Conservation (phyloP, 306 rosid species). For the Dalbergia cochinchinensis region DNA sequence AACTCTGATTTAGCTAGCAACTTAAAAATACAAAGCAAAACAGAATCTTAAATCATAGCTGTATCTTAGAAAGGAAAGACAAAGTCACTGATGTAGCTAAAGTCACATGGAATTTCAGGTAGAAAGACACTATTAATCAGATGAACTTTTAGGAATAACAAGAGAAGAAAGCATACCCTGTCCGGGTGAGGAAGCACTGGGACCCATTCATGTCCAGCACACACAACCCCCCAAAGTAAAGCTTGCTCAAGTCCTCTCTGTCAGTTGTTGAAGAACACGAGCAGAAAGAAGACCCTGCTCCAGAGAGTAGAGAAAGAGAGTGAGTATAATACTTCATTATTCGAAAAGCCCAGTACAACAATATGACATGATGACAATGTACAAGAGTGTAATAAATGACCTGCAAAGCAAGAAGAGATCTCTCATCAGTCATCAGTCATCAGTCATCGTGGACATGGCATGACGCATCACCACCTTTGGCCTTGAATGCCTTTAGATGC, state of each 20-base stretch:
- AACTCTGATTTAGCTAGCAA: neutral
- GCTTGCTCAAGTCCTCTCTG: conserved; percentile 85
- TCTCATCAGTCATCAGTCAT: conserved; percentile 61
- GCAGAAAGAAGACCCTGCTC: conserved; percentile 96
- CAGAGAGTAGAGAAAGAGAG: conserved; percentile 37
- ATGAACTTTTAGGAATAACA: conserved; percentile 22
- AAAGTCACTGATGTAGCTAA: neutral
- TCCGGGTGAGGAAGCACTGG: conserved; percentile 84
- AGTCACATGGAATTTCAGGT: conserved; percentile 12
- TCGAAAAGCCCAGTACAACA: conserved; percentile 2
- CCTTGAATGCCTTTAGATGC: conserved; percentile 91
- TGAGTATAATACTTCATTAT: conserved; percentile 19
- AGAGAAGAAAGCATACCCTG: conserved; percentile 71
- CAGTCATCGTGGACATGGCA: conserved; percentile 93
- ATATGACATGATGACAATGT: conserved; percentile 7
- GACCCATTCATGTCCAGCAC: conserved; percentile 86
- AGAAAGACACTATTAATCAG: neutral
- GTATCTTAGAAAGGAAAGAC: conserved; percentile 1
- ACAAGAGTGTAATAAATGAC: conserved; percentile 49
- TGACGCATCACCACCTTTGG: conserved; percentile 95
- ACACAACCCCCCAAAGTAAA: conserved; percentile 83
- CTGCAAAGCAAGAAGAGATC: conserved; percentile 89
- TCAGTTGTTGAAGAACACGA: conserved; percentile 87
- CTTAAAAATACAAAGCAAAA: conserved; percentile 8
- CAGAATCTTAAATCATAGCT: neutral